Evolutionary conservation across 306 rosid genomes (phyloP).

Genomic region (Pachyrhizus erosus): DNA sequence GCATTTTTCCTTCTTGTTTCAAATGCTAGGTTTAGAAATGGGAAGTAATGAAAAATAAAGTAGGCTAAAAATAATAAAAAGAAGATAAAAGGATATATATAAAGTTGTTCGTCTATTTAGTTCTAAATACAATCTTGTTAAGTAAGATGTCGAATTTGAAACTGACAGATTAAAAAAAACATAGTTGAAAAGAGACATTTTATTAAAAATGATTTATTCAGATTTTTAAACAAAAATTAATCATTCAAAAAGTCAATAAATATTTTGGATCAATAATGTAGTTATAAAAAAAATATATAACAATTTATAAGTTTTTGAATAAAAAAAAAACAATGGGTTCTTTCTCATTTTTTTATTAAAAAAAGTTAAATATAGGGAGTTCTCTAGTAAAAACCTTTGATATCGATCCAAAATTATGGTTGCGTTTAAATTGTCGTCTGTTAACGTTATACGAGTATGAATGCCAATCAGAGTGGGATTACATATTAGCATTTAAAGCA

Average conservation of each 20-base stretch:
- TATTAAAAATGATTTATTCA: too few species aligned
- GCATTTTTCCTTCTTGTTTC: neutral
- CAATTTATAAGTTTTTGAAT: neutral
- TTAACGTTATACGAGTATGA: neutral
- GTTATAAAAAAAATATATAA: too few species aligned
- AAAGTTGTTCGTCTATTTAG: too few species aligned
- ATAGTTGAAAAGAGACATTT: too few species aligned
- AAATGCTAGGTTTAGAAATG: neutral
- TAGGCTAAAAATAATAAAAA: neutral
- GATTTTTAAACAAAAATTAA: too few species aligned
- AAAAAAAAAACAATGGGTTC: neutral
- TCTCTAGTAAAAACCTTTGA: neutral
- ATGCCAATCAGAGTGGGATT: neutral
- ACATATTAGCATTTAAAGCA: neutral
- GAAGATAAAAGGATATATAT: neutral
- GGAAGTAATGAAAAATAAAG: neutral
- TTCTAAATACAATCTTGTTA: too few species aligned
- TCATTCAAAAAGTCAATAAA: too few species aligned
- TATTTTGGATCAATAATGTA: too few species aligned
- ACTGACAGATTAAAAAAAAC: too few species aligned
- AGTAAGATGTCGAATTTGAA: too few species aligned
- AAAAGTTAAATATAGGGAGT: neutral
- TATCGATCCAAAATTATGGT: neutral
- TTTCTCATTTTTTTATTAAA: neutral
- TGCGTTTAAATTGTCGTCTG: neutral